Percentiles rank a stretch among this genome's conserved stretches.
phyloP scores from a whole-genome alignment of 2,329 filamentous ascomycete species.

The Waltergamsia citrina region DNA sequence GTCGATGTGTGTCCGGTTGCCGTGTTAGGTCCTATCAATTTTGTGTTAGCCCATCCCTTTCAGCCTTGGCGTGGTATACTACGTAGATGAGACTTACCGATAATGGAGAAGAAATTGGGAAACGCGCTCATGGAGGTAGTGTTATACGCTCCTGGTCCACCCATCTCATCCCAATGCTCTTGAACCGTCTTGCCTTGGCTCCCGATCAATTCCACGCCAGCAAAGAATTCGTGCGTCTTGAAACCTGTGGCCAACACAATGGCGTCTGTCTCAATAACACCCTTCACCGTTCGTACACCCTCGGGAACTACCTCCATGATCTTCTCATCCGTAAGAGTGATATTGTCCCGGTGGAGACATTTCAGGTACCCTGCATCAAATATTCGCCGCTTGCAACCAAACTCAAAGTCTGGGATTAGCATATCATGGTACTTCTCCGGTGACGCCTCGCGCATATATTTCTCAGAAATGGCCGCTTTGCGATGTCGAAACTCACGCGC shows the following conservation, averaged over 20 bases:
- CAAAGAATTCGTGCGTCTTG: conserved; percentile 42
- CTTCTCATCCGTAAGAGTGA: conserved; percentile 34
- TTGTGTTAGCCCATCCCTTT: too few species aligned
- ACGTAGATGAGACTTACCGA: conserved; percentile 28
- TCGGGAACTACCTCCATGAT: conserved; percentile 35
- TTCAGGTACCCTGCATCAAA: conserved; percentile 47
- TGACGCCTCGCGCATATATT: conserved; percentile 29
- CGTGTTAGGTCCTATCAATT: conserved; percentile 54
- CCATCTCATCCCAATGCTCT: conserved; percentile 46
- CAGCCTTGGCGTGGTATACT: too few species aligned
- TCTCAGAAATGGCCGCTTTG: conserved; percentile 26
- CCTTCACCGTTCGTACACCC: conserved; percentile 23
- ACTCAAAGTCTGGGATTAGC: conserved; percentile 50
- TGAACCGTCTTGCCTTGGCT: conserved; percentile 36
- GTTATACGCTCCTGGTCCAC: conserved; percentile 54
- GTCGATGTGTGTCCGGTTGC: conserved; percentile 52
- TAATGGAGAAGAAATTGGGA: conserved; percentile 56
- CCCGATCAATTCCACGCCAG: conserved; percentile 42
- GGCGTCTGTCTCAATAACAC: conserved; percentile 43
- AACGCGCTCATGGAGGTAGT: conserved; percentile 48
- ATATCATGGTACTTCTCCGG: conserved; percentile 53
- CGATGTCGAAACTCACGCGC: too few species aligned
- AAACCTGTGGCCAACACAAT: conserved; percentile 56
- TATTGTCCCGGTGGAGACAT: conserved; percentile 38
- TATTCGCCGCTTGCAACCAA: conserved; percentile 57